Conservation (phyloP, 75 land plant genomes). For the Cupressus sempervirens region DNA sequence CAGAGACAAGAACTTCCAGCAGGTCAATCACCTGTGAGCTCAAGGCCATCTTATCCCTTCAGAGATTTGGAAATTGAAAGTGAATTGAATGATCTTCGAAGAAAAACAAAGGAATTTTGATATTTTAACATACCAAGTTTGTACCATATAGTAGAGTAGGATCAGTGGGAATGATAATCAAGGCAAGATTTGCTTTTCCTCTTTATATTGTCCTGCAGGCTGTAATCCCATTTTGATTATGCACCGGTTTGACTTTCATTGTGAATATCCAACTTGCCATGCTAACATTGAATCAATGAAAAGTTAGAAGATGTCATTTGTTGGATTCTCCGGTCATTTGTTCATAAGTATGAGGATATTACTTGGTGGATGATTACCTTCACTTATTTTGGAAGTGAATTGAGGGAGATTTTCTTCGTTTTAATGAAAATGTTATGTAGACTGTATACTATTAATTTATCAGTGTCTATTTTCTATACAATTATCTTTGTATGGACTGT, state of each 20-base stretch:
- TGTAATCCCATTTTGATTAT: neutral
- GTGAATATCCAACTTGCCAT: neutral
- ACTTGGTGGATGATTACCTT: neutral
- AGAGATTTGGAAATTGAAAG: slow-evolving; percentile 75
- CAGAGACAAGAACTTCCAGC: slow-evolving; percentile 91
- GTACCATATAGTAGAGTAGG: slow-evolving; percentile 1
- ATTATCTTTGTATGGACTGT: too few relatives aligned
- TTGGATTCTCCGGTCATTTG: neutral
- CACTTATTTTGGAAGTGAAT: neutral
- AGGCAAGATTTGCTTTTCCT: neutral
- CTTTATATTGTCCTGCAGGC: neutral
- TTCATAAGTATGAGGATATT: neutral
- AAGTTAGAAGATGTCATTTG: neutral
- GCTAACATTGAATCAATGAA: neutral
- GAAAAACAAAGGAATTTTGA: slow-evolving; percentile 69
- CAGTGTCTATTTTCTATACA: too few relatives aligned
- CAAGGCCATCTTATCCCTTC: slow-evolving; percentile 51
- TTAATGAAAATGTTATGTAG: neutral
- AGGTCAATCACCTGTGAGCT: slow-evolving; percentile 65
- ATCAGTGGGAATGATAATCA: neutral
- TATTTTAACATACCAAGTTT: slow-evolving; percentile 7
- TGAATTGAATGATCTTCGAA: slow-evolving; percentile 80
- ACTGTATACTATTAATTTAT: too few relatives aligned
- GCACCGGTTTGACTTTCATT: neutral
- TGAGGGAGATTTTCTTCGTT: neutral